phyloP scores from a whole-genome alignment of 345 rosid genomes.

The Syzygium aqueum region DNA sequence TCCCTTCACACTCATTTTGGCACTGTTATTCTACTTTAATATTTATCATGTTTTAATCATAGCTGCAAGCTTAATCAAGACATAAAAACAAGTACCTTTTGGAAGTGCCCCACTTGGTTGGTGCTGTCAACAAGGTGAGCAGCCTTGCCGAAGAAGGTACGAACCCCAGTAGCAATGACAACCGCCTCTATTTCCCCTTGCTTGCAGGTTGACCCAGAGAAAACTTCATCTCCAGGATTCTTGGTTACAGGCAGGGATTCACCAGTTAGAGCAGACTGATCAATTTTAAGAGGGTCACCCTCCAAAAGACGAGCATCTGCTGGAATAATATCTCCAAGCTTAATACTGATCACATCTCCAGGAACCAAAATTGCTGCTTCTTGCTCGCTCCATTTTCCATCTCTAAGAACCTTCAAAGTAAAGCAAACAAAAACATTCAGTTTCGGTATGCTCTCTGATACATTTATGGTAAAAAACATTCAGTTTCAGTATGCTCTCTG shows the following conservation, averaged over 20 bases:
- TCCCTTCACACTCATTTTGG: neutral
- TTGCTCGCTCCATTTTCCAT: conserved; percentile 71
- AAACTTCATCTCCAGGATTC: conserved; percentile 63
- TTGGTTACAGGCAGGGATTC: conserved; percentile 74
- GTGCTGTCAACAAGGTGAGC: conserved; percentile 87
- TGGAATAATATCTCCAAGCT: conserved; percentile 74
- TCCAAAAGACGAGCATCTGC: conserved; percentile 85
- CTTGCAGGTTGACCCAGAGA: conserved; percentile 82
- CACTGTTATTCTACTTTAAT: neutral
- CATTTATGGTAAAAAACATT: neutral
- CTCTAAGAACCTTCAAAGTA: conserved; percentile 50
- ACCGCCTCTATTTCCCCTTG: conserved; percentile 88
- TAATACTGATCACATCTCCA: conserved; percentile 70
- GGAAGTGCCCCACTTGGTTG: conserved; percentile 74
- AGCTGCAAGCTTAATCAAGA: neutral
- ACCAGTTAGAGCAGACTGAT: conserved; percentile 77
- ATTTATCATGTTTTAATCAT: neutral
- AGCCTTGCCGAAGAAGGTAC: conserved; percentile 83
- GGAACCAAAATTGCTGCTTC: conserved; percentile 73
- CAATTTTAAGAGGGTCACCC: conserved; percentile 77
- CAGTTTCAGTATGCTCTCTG: neutral
- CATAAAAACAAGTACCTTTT: conserved; percentile 28
- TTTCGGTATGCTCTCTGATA: neutral
- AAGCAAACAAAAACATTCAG: neutral
- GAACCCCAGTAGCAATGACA: conserved; percentile 81